Base-by-base conservation (phyloP, 306 rosid genomes). In the Quercus robur region DNA sequence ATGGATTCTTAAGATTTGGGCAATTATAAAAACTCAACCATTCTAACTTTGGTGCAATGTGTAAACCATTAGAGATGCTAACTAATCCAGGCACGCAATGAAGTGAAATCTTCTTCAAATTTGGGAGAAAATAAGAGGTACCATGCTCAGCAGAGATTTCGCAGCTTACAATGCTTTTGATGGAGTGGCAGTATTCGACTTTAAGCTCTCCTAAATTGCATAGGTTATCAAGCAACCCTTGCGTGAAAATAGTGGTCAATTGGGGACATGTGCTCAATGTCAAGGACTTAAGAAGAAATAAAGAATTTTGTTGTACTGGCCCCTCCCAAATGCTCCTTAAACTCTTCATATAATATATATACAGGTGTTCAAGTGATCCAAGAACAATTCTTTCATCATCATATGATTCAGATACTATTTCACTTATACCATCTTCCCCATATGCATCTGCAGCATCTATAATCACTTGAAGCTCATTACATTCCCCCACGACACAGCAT, bases 331-430 rank as follows among this genome's bases (percentile, higher is more conserved):
- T 72, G 55, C 81, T 70, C 25, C 76, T 71, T 56, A 80, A 72
- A 31, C 71, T 83, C 78, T 79, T 83, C 86, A 83, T 83, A 66
- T 79, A 77, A 3, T 46, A 83, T 74, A 75, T 73, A 51, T 38
- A 59, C 63, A 78, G 61, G 19, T 14, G 4, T 25, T 51, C 18
- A 41, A 83, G 75, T 31, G 3, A 9, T 9, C 54, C 25, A 23
- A 71, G 7, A 6, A 77, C 26, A 6, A 10, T 44, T 44, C 0
- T 44, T 44, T 44, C 51, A 10, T 0, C 3, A 2, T 1, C 51
- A 44, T 2, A 44, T 10, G 51, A 44, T 0, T 44, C 51, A 44
- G 51, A 44, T 10, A 44, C 14, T 44, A 44, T 44, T 10, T 44
- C 4, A 10, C 3, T 10, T 0, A 5, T 35, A 35, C 8, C 41